These are phyloP conservation scores for Coccomyxa sp. DNA, from an alignment of 139 green algal genomes.

Conservation along the genomic window DNA sequence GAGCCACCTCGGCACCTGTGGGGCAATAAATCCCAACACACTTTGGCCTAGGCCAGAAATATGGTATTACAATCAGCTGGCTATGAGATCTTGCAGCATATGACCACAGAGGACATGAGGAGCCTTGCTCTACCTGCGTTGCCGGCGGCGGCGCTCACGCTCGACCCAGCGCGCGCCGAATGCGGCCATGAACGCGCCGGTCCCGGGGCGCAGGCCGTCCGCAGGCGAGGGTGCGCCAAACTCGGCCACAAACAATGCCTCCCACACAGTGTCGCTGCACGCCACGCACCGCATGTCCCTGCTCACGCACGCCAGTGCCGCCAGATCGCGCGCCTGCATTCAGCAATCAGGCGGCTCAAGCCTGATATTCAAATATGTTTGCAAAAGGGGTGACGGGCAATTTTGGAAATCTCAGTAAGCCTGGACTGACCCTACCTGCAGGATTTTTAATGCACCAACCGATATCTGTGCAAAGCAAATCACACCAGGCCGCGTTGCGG, in stretches of 20 bases:
- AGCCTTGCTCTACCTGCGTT: background rate
- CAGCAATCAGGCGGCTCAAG: background rate
- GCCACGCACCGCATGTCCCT: slow-evolving; percentile 30
- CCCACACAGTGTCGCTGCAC: slow-evolving; percentile 33
- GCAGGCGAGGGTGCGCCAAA: slow-evolving; percentile 17
- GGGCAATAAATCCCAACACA: too few relatives aligned
- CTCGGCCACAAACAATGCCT: slow-evolving; percentile 33
- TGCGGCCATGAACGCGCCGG: background rate
- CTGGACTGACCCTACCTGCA: too few relatives aligned
- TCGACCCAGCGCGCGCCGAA: background rate
- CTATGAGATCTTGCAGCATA: background rate
- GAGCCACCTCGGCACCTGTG: too few relatives aligned
- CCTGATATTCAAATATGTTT: background rate
- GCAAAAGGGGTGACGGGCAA: too few relatives aligned
- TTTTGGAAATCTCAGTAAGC: too few relatives aligned
- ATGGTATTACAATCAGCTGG: too few relatives aligned
- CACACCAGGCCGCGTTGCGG: background rate
- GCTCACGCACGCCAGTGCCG: slow-evolving; percentile 29
- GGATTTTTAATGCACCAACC: too few relatives aligned
- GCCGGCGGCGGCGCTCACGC: background rate
- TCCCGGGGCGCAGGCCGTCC: background rate
- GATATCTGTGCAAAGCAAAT: too few relatives aligned
- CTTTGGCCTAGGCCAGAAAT: too few relatives aligned
- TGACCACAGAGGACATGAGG: background rate
- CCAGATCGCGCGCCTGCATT: slow-evolving; percentile 34